Evolutionary conservation across 2,329 filamentous ascomycete species (phyloP).

Genomic region (Grosmannia huntii): DNA sequence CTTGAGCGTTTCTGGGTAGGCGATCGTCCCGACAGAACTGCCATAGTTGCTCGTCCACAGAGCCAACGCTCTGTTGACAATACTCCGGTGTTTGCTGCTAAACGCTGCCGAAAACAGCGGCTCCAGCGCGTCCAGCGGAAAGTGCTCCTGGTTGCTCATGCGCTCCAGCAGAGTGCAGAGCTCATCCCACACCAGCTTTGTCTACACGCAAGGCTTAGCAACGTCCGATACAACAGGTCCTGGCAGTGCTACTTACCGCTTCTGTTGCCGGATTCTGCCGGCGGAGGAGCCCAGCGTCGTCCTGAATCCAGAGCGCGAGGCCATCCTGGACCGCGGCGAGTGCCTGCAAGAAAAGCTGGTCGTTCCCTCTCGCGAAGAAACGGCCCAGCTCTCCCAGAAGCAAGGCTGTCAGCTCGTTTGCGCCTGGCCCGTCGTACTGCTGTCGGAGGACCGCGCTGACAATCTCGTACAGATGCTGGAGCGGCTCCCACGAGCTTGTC

Average conservation of each 20-base stretch:
- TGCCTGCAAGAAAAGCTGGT: slow-evolving; percentile 38
- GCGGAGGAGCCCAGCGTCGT: slow-evolving; percentile 32
- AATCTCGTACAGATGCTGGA: slow-evolving; percentile 52
- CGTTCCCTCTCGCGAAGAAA: slow-evolving; percentile 38
- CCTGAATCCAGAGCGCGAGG: slow-evolving; percentile 50
- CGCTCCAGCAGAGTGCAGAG: slow-evolving; percentile 28
- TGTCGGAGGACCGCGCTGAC: slow-evolving; percentile 37
- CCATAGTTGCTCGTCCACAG: slow-evolving; percentile 61
- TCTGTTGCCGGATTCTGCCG: slow-evolving; percentile 26
- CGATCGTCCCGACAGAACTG: slow-evolving; percentile 38
- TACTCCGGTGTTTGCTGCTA: slow-evolving; percentile 41
- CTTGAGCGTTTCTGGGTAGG: slow-evolving; percentile 54
- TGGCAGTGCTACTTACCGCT: slow-evolving; percentile 27
- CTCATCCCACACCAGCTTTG: slow-evolving; percentile 36
- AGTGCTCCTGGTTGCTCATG: slow-evolving; percentile 22
- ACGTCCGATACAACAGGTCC: slow-evolving; percentile 19
- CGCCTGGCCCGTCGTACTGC: slow-evolving; percentile 32
- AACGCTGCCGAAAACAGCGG: slow-evolving; percentile 41
- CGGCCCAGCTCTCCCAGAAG: slow-evolving; percentile 41
- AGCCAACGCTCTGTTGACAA: slow-evolving; percentile 36
- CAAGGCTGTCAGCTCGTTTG: slow-evolving; percentile 19
- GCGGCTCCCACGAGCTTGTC: slow-evolving; percentile 42
- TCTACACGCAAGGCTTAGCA: slow-evolving; percentile 20
- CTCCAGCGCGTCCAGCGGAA: slow-evolving; percentile 41
- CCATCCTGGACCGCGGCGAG: slow-evolving; percentile 50